Percentiles rank a stretch among this genome's conserved stretches.
Conservation (phyloP, 768 basidiomycete genomes). For the Pleurotus salmoneostramineus region DNA sequence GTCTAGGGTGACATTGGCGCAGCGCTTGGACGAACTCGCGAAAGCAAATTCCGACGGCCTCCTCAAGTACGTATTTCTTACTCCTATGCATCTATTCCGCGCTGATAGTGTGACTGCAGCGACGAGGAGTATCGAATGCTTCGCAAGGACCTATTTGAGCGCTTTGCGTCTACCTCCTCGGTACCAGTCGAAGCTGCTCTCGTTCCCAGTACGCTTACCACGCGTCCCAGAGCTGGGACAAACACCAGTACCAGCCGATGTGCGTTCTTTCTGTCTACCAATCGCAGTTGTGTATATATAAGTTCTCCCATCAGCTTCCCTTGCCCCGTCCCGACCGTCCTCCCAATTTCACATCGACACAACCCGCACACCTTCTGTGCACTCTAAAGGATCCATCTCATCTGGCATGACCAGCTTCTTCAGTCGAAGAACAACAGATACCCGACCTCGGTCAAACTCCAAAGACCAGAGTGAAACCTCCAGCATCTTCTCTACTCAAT, state of each 20-base stretch:
- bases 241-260: background rate
- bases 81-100: background rate
- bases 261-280: background rate
- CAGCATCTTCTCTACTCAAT: slow-evolving; percentile 17
- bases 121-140: slow-evolving; percentile 74
- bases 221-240: slow-evolving; percentile 2
- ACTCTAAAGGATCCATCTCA: slow-evolving; percentile 20
- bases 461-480: slow-evolving; percentile 11
- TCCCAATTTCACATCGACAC: slow-evolving; percentile 10
- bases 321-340: slow-evolving; percentile 4
- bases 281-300: background rate
- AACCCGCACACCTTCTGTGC: slow-evolving; percentile 15
- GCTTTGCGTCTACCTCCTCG: slow-evolving; percentile 34
- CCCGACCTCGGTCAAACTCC: slow-evolving; percentile 4
- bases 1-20: slow-evolving; percentile 45
- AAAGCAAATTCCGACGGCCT: slow-evolving; percentile 62
- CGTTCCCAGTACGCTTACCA: slow-evolving; percentile 20
- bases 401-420: slow-evolving; percentile 30
- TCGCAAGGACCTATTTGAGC: slow-evolving; percentile 65
- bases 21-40: slow-evolving; percentile 66
- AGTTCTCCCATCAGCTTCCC: background rate
- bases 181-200: slow-evolving; percentile 25
- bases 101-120: slow-evolving; percentile 27
- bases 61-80: slow-evolving; percentile 44
- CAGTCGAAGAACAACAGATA: slow-evolving; percentile 23